Evolutionary conservation across 805 yeast genomes (phyloP).

Genomic region (Candida loeiensis): DNA sequence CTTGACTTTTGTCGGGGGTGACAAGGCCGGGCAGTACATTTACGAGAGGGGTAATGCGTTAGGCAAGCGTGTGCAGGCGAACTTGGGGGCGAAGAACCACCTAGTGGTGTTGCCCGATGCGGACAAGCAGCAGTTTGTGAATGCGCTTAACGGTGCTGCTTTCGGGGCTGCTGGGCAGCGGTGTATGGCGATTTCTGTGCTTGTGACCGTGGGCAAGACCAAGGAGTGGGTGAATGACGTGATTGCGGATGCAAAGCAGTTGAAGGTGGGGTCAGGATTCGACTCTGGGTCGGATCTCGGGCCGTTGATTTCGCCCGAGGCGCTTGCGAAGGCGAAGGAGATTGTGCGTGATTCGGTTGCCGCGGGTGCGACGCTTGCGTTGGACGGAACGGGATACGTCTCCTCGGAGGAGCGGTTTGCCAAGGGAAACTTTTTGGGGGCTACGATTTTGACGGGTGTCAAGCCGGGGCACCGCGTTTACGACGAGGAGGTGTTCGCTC

Average conservation of each 20-base stretch:
- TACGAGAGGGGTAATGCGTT: constrained; percentile 60
- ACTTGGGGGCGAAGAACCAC: constrained; percentile 78
- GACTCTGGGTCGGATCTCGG: constrained; percentile 62
- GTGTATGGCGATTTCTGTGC: constrained; percentile 73
- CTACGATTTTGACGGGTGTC: constrained; percentile 59
- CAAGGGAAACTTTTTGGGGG: constrained; percentile 69
- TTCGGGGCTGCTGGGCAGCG: constrained; percentile 86
- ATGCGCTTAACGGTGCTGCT: constrained; percentile 69
- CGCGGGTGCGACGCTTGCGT: constrained; percentile 58
- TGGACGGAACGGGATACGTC: constrained; percentile 58
- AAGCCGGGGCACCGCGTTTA: constrained; percentile 69
- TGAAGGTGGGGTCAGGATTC: constrained; percentile 65
- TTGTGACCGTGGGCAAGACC: constrained; percentile 68
- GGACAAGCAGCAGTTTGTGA: constrained; percentile 57
- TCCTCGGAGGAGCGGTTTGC: constrained; percentile 35
- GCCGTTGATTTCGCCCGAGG: constrained; percentile 64
- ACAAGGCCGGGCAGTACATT: constrained; percentile 73
- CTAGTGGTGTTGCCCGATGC: constrained; percentile 72
- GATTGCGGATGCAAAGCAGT: constrained; percentile 51
- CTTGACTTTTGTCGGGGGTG: constrained; percentile 75
- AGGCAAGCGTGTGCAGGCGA: constrained; percentile 76
- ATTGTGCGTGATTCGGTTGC: constrained; percentile 54
- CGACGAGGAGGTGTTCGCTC: constrained; percentile 76
- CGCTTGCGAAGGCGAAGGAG: constrained; percentile 51
- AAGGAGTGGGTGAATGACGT: constrained; percentile 62